Evolutionary conservation across 768 basidiomycete species (phyloP).

Genomic region (Goffeauzyma gilvescens): DNA sequence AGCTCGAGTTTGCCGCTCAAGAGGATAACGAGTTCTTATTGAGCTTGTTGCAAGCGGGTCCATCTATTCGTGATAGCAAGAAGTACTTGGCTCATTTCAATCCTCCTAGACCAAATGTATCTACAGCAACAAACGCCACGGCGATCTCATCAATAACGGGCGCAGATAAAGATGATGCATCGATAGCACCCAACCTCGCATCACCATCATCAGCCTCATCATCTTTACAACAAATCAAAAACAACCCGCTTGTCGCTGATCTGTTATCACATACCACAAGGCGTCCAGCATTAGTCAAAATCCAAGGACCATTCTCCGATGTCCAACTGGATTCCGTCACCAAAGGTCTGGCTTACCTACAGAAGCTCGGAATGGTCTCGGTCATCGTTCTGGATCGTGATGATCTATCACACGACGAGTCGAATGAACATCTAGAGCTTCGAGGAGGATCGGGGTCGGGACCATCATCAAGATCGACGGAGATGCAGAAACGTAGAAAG

Average conservation of each 20-base stretch:
- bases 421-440: too few relatives aligned
- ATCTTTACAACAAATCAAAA: neutral
- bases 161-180: conserved; percentile 14
- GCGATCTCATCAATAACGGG: conserved; percentile 13
- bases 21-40: conserved; percentile 97
- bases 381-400: conserved; percentile 91
- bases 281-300: conserved; percentile 83
- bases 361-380: conserved; percentile 84
- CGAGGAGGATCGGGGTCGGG: conserved; percentile 15
- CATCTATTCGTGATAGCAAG: conserved; percentile 73
- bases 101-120: conserved; percentile 37
- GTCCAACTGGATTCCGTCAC: conserved; percentile 83
- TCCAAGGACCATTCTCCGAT: conserved; percentile 89
- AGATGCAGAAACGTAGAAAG: too few relatives aligned
- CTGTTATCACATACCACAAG: conserved; percentile 56
- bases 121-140: conserved; percentile 7
- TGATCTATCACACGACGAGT: conserved; percentile 35
- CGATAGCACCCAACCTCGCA: conserved; percentile 25
- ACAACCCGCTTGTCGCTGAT: conserved; percentile 36
- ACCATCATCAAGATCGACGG: conserved; percentile 15
- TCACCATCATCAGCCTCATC: conserved; percentile 24
- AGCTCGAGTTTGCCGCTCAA: too few relatives aligned
- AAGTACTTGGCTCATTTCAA: conserved; percentile 86
- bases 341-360: conserved; percentile 79
- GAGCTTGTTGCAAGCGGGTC: conserved; percentile 79